Conservation (phyloP, 441 rosid genomes). For the Gossypium trilobum region DNA sequence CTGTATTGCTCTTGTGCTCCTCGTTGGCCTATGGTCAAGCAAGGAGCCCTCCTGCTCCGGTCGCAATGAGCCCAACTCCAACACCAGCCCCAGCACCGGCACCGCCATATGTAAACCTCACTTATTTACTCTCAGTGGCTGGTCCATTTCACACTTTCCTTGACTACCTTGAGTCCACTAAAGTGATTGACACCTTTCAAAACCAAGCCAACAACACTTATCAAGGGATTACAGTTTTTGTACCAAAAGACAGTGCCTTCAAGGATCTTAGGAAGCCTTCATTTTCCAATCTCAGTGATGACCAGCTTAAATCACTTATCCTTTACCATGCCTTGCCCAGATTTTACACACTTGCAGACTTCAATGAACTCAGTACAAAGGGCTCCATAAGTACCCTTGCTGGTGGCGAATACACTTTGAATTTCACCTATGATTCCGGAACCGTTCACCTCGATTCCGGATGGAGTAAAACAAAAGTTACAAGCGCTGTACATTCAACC, state of each 20-base stretch:
- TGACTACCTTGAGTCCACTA: slow-evolving; percentile 50
- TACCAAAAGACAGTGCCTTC: slow-evolving; percentile 71
- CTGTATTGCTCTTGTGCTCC: slow-evolving; percentile 31
- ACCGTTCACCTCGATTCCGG: slow-evolving; percentile 56
- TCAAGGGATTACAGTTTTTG: slow-evolving; percentile 78
- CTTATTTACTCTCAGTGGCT: slow-evolving; percentile 62
- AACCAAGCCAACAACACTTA: slow-evolving; percentile 81
- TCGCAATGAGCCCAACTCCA: slow-evolving; percentile 31
- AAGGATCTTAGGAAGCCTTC: slow-evolving; percentile 56
- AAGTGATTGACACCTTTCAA: slow-evolving; percentile 81
- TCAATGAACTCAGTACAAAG: slow-evolving; percentile 61
- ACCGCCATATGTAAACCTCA: slow-evolving; percentile 63
- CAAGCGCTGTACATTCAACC: slow-evolving; percentile 71
- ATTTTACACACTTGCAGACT: slow-evolving; percentile 63
- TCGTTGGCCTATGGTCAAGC: slow-evolving; percentile 37
- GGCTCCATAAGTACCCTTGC: slow-evolving; percentile 64
- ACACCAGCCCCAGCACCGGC: slow-evolving; percentile 75
- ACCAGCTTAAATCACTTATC: slow-evolving; percentile 59
- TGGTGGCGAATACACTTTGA: slow-evolving; percentile 57
- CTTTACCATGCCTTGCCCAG: slow-evolving; percentile 76
- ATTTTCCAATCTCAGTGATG: slow-evolving; percentile 55
- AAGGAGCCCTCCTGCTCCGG: slow-evolving; percentile 59
- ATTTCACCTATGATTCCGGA: slow-evolving; percentile 65
- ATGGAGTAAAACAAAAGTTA: slow-evolving; percentile 68
- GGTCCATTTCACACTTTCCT: slow-evolving; percentile 83